Base-by-base conservation (phyloP, 306 rosid species). In the Rosa chinensis region DNA sequence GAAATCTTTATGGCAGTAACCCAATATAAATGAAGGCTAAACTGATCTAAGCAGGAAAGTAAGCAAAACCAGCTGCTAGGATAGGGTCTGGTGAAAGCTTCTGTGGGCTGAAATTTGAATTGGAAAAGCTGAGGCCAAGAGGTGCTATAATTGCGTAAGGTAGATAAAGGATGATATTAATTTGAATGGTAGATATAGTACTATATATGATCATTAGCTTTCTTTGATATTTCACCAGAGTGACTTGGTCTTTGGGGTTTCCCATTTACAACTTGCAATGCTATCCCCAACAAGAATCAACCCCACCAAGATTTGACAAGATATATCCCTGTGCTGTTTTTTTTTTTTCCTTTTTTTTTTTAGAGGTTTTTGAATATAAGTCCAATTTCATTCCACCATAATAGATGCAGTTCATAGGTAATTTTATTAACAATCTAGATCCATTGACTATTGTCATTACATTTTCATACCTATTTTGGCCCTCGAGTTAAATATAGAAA, bases 31-130 rank as follows among this genome's bases (percentile, higher is more conserved):
- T 21, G 23, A 35, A 18, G 42, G 10, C 42, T 35, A n/a, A 61
- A 37, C 67, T 11, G 49, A 53, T 5, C 32, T 43, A 63, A 53
- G 6, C n/a, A 17, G 58, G n/a, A 10, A 70, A 52, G 25, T 64
- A 23, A 16, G 64, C 72, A 78, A 85, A 81, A 85, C 85, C 74
- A 75, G 88, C 85, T 85, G 88, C 88, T 81, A 72, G 72, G 16
- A 44, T 43, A 48, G 50, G 64, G 17, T 12, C 16, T 25, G 81
- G 77, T 67, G 72, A 58, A 23, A 63, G 67, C 87, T 71, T 73
- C 85, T 84, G 87, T 84, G 87, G 85, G 87, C 85, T 69, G 80
- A n/a, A 62, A 70, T 14, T 62, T 62, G 42, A 35, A 56, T 18
- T 55, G 35, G 56, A 8, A 73, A 78, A 25, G 78, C 63, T 61